phyloP scores from a whole-genome alignment of 306 rosid genomes.

The Fragaria nilgerrensis region DNA sequence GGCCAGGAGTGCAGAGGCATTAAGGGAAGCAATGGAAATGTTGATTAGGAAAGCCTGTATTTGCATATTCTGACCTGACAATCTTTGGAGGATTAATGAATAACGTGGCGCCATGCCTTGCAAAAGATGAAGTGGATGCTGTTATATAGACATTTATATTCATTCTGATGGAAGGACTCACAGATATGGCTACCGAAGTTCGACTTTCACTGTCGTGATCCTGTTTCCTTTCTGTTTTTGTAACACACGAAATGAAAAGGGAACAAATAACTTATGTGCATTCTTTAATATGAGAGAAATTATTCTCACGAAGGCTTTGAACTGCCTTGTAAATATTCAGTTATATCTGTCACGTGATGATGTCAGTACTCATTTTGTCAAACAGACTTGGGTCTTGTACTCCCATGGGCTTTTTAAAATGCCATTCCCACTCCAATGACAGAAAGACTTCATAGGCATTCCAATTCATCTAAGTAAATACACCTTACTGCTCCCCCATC shows the following conservation, averaged over 20 bases:
- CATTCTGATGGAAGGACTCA: not conserved
- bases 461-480: too few species aligned
- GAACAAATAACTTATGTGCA: not conserved
- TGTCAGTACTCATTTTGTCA: too few species aligned
- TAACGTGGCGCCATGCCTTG: not conserved
- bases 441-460: too few species aligned
- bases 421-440: too few species aligned
- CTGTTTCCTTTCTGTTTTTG: not conserved
- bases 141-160: constrained; percentile 1
- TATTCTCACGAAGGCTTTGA: not conserved
- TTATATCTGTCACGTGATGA: not conserved
- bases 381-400: too few species aligned
- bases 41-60: not conserved
- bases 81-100: not conserved
- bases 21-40: not conserved
- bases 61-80: not conserved
- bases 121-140: constrained; percentile 5
- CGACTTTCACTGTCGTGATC: not conserved
- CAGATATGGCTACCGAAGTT: not conserved
- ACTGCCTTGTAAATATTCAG: not conserved
- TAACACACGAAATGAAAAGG: not conserved
- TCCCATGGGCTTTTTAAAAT: too few species aligned
- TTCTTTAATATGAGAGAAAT: not conserved
- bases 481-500: too few species aligned
- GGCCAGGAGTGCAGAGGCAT: not conserved